Evolutionary conservation across 2,329 filamentous ascomycete species (phyloP).

Genomic region (Fusarium austroafricanum): DNA sequence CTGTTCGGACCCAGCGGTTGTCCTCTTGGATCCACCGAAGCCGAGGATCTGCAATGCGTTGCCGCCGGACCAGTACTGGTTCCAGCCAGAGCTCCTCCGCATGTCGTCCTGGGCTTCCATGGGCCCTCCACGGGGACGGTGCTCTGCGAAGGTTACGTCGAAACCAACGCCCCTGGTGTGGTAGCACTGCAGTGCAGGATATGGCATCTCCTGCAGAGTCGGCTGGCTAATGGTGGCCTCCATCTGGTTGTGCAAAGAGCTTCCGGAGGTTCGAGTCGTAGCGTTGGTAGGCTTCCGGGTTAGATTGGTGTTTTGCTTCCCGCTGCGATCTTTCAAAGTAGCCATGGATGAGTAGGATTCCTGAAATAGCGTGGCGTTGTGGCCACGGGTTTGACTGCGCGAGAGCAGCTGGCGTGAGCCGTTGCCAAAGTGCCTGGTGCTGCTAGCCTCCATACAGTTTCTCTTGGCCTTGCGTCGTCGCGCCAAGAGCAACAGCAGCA

Average conservation of each 20-base stretch:
- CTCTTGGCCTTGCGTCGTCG: conserved; percentile 61
- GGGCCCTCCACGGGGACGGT: conserved; percentile 51
- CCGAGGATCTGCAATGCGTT: conserved; percentile 75
- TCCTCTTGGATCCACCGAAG: conserved; percentile 62
- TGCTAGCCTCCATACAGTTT: conserved; percentile 50
- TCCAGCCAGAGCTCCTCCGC: conserved; percentile 79
- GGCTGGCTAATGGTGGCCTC: conserved; percentile 73
- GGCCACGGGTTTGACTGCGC: conserved; percentile 53
- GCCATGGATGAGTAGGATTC: conserved; percentile 72
- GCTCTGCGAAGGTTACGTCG: conserved; percentile 49
- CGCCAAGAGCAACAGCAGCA: conserved; percentile 71
- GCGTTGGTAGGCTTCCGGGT: conserved; percentile 68
- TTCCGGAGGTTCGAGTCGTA: conserved; percentile 59
- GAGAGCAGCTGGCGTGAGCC: conserved; percentile 54
- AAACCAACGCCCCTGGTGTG: conserved; percentile 58
- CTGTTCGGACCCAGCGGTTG: conserved; percentile 64
- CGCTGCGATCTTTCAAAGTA: conserved; percentile 72
- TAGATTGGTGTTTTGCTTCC: conserved; percentile 55
- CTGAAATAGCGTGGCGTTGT: conserved; percentile 64
- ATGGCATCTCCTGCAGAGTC: conserved; percentile 59
- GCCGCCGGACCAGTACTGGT: conserved; percentile 80
- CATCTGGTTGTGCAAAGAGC: conserved; percentile 70
- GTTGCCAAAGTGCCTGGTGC: conserved; percentile 57
- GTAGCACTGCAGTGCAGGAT: conserved; percentile 49
- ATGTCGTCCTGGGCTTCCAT: conserved; percentile 55